These are phyloP conservation scores for Chaetomium fimeti DNA, from an alignment of 495 filamentous ascomycete species.

Conservation along the genomic window DNA sequence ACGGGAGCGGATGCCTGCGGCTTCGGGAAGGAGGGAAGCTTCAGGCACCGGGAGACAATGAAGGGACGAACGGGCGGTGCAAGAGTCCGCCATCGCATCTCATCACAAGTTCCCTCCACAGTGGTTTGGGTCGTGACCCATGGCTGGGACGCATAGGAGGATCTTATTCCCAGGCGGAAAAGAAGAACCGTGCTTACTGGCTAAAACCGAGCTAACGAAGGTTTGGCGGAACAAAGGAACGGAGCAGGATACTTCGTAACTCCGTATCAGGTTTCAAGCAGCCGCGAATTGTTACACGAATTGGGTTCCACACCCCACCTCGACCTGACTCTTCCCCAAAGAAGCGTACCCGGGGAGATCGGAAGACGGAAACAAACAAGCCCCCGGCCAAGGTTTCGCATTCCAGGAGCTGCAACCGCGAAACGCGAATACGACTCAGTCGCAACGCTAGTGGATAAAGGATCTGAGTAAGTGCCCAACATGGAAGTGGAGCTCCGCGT, in stretches of 20 bases:
- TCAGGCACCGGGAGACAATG: background rate
- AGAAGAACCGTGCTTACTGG: background rate
- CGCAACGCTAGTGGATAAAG: slow-evolving; percentile 17
- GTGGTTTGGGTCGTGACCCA: background rate
- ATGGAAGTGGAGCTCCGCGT: background rate
- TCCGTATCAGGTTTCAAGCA: background rate
- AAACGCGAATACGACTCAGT: slow-evolving; percentile 25
- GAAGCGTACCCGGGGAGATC: background rate
- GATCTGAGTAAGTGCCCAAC: slow-evolving; percentile 24
- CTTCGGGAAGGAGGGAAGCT: background rate
- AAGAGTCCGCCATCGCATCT: background rate
- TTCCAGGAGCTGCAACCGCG: background rate
- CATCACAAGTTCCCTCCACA: too few species aligned
- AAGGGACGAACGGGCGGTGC: background rate
- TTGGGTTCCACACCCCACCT: background rate
- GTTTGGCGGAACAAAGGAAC: background rate
- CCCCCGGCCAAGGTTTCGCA: background rate
- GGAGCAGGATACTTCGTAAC: background rate
- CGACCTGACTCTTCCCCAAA: background rate
- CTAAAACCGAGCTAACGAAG: background rate
- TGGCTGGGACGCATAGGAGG: background rate
- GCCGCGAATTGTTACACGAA: background rate
- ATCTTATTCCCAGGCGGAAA: background rate
- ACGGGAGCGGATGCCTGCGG: background rate
- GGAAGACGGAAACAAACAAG: slow-evolving; percentile 3